Percentiles rank a stretch among this genome's conserved stretches.
phyloP scores from a whole-genome alignment of 1,139 yeast species.

The Debaryomyces psychrophilus region DNA sequence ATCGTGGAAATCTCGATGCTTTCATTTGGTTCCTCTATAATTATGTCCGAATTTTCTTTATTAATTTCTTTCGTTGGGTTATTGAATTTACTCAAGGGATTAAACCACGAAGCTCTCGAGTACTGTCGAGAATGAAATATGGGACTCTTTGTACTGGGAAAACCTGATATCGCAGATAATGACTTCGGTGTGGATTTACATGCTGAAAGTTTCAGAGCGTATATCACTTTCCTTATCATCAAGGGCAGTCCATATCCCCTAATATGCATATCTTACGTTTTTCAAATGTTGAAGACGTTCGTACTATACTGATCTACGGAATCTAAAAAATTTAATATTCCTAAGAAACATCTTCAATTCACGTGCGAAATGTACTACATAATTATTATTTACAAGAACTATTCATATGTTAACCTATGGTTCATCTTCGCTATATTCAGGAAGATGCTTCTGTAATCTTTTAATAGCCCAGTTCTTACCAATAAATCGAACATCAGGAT shows the following conservation, averaged over 20 bases:
- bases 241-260: not conserved
- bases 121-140: not conserved
- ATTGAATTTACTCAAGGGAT: constrained; percentile 25
- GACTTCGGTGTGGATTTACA: not conserved
- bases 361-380: constrained; percentile 5
- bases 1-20: not conserved
- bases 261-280: not conserved
- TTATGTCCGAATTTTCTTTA: constrained; percentile 1
- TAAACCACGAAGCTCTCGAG: constrained; percentile 20
- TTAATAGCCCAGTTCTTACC: constrained; percentile 83
- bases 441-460: constrained; percentile 62
- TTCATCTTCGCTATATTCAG: constrained; percentile 35
- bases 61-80: constrained; percentile 1
- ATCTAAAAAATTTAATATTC: constrained; percentile 1
- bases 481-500: constrained; percentile 66
- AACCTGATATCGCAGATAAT: not conserved
- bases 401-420: constrained; percentile 5
- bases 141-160: not conserved
- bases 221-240: not conserved
- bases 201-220: not conserved
- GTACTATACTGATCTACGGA: not conserved
- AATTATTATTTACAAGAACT: constrained; percentile 9
- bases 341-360: not conserved
- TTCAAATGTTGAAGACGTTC: not conserved
- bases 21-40: constrained; percentile 18